A percentile compares a stretch with the other conserved stretches of the same genome.
These are phyloP conservation scores for Scutellaria galericulata DNA, from an alignment of 257 asterid genomes.

Conservation along the genomic window DNA sequence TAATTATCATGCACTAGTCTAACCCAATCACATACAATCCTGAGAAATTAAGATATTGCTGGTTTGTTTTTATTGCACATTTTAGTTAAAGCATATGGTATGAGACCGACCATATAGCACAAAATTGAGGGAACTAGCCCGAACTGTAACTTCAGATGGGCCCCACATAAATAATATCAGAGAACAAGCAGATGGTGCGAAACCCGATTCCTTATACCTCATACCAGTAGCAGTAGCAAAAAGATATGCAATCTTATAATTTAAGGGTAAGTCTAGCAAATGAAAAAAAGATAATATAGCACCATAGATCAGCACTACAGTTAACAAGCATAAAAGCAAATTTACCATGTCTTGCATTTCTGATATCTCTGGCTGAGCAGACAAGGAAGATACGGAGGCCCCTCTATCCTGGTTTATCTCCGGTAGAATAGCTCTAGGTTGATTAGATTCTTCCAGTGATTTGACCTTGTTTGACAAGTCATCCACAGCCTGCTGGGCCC, in stretches of 20 bases:
- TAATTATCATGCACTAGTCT: constrained; percentile 28
- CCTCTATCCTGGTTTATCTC: constrained; percentile 69
- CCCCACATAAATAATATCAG: not conserved
- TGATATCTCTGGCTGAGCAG: constrained; percentile 83
- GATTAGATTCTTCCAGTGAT: constrained; percentile 70
- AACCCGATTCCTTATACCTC: not conserved
- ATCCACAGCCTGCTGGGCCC: constrained; percentile 63
- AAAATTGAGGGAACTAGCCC: not conserved
- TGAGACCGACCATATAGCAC: too few species aligned
- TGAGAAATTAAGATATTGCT: constrained; percentile 1
- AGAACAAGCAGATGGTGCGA: not conserved
- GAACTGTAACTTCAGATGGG: not conserved
- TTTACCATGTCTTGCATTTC: constrained; percentile 89
- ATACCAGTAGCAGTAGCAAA: not conserved
- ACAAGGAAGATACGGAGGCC: constrained; percentile 52
- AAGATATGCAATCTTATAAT: too few species aligned
- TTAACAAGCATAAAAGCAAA: constrained; percentile 29
- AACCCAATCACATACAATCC: constrained; percentile 18
- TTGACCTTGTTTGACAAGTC: constrained; percentile 76
- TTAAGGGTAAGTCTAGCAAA: too few species aligned
- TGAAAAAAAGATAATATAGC: not conserved
- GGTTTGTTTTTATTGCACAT: not conserved
- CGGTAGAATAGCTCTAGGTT: constrained; percentile 42
- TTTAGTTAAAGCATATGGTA: too few species aligned
- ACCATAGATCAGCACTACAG: constrained; percentile 20